Evolutionary conservation across 2,329 filamentous ascomycete species (phyloP).

Genomic region (Chaetomium olivaceum): DNA sequence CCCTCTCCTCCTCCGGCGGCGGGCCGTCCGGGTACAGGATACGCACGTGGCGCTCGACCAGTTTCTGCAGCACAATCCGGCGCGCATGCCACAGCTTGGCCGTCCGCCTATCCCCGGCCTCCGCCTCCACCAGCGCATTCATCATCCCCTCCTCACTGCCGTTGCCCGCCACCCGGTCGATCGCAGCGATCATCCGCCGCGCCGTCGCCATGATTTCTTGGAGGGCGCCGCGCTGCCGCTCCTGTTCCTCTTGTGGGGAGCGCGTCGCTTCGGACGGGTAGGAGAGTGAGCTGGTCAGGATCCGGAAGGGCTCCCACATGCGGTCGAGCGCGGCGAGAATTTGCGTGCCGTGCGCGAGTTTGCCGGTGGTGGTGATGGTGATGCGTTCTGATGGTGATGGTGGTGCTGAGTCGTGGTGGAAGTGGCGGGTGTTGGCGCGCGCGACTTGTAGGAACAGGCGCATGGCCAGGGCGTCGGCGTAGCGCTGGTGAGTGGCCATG

Average conservation of each 20-base stretch:
- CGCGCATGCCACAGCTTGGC: slow-evolving; percentile 35
- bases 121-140: slow-evolving; percentile 35
- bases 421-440: slow-evolving; percentile 47
- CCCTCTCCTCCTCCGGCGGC: slow-evolving; percentile 2
- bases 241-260: slow-evolving; percentile 32
- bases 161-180: slow-evolving; percentile 45
- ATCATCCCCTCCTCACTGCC: too few relatives aligned
- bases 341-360: slow-evolving; percentile 51
- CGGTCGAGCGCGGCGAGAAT: slow-evolving; percentile 52
- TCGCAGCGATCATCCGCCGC: slow-evolving; percentile 48
- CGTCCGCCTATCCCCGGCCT: neutral
- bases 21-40: slow-evolving; percentile 25
- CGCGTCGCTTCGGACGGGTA: slow-evolving; percentile 37
- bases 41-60: slow-evolving; percentile 35
- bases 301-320: slow-evolving; percentile 52
- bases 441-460: slow-evolving; percentile 59
- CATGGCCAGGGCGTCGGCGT: slow-evolving; percentile 54
- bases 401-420: slow-evolving; percentile 38
- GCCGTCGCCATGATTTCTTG: slow-evolving; percentile 48
- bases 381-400: neutral
- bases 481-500: slow-evolving; percentile 52
- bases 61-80: slow-evolving; percentile 37
- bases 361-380: slow-evolving; percentile 34
- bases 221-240: slow-evolving; percentile 36
- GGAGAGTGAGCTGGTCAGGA: slow-evolving; percentile 38